Base-by-base conservation (phyloP, 257 asterid genomes). In the Nicotiana benthamiana region DNA sequence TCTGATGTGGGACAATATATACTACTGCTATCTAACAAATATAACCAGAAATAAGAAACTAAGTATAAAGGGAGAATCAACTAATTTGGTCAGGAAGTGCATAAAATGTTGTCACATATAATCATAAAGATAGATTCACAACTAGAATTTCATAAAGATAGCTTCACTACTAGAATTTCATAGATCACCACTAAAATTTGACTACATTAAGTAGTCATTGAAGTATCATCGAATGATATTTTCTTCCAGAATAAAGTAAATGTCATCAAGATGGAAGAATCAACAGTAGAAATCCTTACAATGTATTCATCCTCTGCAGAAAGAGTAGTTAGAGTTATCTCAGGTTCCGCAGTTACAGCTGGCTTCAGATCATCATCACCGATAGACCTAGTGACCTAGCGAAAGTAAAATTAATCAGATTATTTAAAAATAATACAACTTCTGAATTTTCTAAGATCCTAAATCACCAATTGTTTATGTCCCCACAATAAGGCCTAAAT, bases 321-420 rank as follows among this genome's bases (percentile, higher is more conserved):
- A 26, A 93, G 88, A 63, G 82, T 68, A 18, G 92, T 94, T 79
- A 89, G 94, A 15, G 92, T 89, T 77, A 93, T 91, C 92, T 96
- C 99, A 79, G 99, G 98, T 87, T 96, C 97, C 0, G 97, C 98
- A 80, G 95, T 93, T 84, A 96, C 98, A 87, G 85, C 91, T 79
- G 99, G 98, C 92, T 96, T 96, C 54, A 96, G 90, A 89, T 96
- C 99, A 84, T 90, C 98, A 83, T 96, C 99, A 4, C 99, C 99
- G 51, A 93, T 96, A 56, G 99, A 94, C 78, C 99, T 88, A 15
- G 99, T 94, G 78, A 96, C 98, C 99, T 95, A 83, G 77, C 78
- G 65, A 81, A 77, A 40, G 53, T 52, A 61, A 80, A 43, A 2
- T 79, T 34, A 54, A 72, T 46, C 61, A 72, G 61, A 72, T 72